These are phyloP conservation scores for Skeletonema costatum DNA, from an alignment of 108 stramenopile species.

Conservation along the genomic window DNA sequence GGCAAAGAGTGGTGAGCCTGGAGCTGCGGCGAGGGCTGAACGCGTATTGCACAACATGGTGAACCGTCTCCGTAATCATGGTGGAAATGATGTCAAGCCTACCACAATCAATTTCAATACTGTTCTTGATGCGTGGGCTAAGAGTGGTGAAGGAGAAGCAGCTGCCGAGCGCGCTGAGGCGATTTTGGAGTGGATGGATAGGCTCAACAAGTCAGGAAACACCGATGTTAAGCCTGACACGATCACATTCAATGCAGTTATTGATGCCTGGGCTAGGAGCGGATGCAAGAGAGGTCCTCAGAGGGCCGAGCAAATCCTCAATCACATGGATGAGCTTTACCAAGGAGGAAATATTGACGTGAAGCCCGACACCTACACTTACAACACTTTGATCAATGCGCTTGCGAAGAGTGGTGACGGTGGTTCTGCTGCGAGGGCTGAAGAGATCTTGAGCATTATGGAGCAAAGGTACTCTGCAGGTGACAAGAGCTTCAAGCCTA, in stretches of 20 bases:
- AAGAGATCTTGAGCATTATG: conserved; percentile 57
- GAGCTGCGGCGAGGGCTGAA: conserved; percentile 56
- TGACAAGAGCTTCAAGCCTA: conserved; percentile 56
- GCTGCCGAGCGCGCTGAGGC: conserved; percentile 85
- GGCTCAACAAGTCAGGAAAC: conserved; percentile 69
- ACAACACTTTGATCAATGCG: conserved; percentile 78
- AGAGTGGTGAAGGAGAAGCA: conserved; percentile 76
- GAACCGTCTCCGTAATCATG: conserved; percentile 64
- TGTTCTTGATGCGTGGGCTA: conserved; percentile 83
- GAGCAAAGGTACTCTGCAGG: conserved; percentile 45
- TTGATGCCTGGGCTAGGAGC: conserved; percentile 85
- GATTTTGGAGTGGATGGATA: conserved; percentile 89
- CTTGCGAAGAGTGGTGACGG: conserved; percentile 58
- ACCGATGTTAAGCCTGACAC: conserved; percentile 72
- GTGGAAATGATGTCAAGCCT: conserved; percentile 75
- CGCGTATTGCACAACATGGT: conserved; percentile 64
- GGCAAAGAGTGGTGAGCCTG: conserved; percentile 67
- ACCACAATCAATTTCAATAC: conserved; percentile 90
- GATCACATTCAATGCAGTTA: conserved; percentile 81
- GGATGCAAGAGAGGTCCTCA: conserved; percentile 80
- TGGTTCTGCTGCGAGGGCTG: conserved; percentile 54
- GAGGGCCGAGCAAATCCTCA: conserved; percentile 84
- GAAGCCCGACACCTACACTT: conserved; percentile 86
- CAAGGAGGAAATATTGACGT: conserved; percentile 78
- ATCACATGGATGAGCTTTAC: conserved; percentile 89